These are phyloP conservation scores for Groenewaldozyma sp. DNA, from an alignment of 1,139 yeast species.

Conservation along the genomic window DNA sequence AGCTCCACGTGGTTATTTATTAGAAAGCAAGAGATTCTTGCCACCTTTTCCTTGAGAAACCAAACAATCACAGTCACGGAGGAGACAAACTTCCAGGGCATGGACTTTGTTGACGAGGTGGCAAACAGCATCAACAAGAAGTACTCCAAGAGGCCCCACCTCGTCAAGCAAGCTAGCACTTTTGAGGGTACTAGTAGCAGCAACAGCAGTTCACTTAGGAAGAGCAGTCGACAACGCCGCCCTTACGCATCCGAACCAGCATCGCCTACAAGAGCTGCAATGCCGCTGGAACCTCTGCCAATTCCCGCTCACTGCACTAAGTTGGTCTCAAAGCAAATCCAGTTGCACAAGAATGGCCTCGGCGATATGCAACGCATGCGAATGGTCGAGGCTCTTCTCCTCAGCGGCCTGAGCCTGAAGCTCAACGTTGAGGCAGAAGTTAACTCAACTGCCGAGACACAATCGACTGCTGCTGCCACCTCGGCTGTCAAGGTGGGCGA, in stretches of 20 bases:
- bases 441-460: not conserved
- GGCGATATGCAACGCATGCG: not conserved
- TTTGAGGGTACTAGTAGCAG: too few species aligned
- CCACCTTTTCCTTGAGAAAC: constrained; percentile 7
- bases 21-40: constrained; percentile 7
- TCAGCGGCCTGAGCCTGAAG: constrained; percentile 8
- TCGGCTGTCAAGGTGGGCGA: not conserved
- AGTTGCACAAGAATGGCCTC: not conserved
- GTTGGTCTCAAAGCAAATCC: too few species aligned
- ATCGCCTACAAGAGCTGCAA: too few species aligned
- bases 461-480: not conserved
- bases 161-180: too few species aligned
- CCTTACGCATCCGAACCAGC: too few species aligned
- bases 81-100: not conserved
- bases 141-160: not conserved
- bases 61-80: not conserved
- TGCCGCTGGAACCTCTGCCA: too few species aligned
- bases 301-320: too few species aligned
- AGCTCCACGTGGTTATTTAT: constrained; percentile 10
- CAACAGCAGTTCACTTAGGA: too few species aligned
- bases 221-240: too few species aligned
- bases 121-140: constrained; percentile 4
- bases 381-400: constrained; percentile 11
- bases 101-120: constrained; percentile 9
- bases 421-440: not conserved